phyloP scores from a whole-genome alignment of 192 early-diverging fungal species.

The Paraglomus brasilianum region DNA sequence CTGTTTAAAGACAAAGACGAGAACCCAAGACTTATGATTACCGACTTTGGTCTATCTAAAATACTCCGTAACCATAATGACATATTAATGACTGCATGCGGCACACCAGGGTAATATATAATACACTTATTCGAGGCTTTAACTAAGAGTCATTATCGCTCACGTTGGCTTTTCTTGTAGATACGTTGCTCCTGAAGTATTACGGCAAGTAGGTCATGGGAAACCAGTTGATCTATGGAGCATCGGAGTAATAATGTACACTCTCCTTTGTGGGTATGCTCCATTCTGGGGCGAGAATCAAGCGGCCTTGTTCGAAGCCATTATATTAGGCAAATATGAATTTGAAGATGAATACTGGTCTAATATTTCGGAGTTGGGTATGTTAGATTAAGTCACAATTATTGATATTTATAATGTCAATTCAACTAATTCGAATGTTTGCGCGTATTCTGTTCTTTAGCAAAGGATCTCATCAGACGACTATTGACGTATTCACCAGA shows the following conservation, averaged over 20 bases:
- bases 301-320: conserved; percentile 61
- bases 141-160: no score
- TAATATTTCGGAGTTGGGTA: conserved; percentile 72
- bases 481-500: conserved; percentile 66
- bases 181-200: conserved; percentile 85
- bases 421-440: no score
- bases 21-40: conserved; percentile 74
- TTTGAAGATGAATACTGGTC: conserved; percentile 75
- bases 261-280: conserved; percentile 76
- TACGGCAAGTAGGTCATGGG: conserved; percentile 82
- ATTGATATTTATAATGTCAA: not conserved
- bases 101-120: conserved; percentile 68
- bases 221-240: conserved; percentile 96
- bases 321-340: conserved; percentile 66
- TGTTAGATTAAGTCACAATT: not conserved
- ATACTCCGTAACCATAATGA: conserved; percentile 72
- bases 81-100: conserved; percentile 82
- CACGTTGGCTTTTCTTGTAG: not conserved
- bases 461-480: conserved; percentile 72
- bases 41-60: conserved; percentile 85
- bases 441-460: conserved; percentile 30
- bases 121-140: not conserved
- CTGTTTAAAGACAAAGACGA: conserved; percentile 63
- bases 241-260: conserved; percentile 89
- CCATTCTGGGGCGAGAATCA: conserved; percentile 70